phyloP scores from a whole-genome alignment of 2,329 filamentous ascomycete species.

The Fusarium staphyleae region DNA sequence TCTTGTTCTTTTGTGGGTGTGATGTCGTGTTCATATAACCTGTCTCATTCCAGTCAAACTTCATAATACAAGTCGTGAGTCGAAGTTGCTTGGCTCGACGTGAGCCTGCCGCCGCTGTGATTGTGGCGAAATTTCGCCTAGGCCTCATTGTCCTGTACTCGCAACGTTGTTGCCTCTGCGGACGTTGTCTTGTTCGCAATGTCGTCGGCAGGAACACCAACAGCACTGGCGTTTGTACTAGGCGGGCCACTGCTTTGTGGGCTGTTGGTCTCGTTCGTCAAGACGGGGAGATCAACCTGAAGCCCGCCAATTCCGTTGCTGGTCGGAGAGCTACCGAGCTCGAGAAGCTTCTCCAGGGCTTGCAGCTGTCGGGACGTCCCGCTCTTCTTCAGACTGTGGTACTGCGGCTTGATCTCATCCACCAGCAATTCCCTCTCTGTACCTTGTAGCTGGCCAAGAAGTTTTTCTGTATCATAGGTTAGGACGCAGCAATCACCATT shows the following conservation, averaged over 20 bases:
- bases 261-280: constrained; percentile 74
- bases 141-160: constrained; percentile 45
- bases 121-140: constrained; percentile 17
- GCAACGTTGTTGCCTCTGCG: constrained; percentile 24
- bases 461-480: constrained; percentile 69
- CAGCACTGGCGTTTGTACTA: constrained; percentile 67
- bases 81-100: neutral
- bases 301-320: constrained; percentile 43
- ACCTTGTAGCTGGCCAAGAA: constrained; percentile 70
- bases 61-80: constrained; percentile 29
- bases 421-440: constrained; percentile 66
- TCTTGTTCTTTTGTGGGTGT: constrained; percentile 18
- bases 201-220: constrained; percentile 48
- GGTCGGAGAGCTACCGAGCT: constrained; percentile 32
- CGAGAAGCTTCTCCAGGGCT: constrained; percentile 47
- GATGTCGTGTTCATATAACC: constrained; percentile 10
- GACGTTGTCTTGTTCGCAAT: constrained; percentile 35
- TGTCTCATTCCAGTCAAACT: constrained; percentile 15
- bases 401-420: constrained; percentile 68
- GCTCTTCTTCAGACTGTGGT: constrained; percentile 68
- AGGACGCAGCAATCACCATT: constrained; percentile 5
- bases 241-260: constrained; percentile 71
- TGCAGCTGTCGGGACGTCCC: constrained; percentile 68
- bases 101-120: neutral
- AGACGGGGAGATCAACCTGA: constrained; percentile 61